Conservation (phyloP, 1,139 yeast genomes). For the Suhomyces guaymorum region DNA sequence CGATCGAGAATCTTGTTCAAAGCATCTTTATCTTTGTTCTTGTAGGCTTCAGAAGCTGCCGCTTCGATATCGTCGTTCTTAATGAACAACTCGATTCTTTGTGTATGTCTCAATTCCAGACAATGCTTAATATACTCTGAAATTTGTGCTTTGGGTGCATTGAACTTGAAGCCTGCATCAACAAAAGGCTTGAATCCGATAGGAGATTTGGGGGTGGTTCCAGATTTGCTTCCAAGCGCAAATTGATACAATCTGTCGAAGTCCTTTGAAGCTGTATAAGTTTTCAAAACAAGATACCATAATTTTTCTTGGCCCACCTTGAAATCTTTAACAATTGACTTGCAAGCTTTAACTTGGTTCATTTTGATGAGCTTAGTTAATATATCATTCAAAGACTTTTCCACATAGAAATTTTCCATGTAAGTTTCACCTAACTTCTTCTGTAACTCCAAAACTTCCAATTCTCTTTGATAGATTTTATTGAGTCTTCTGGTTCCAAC, state of each 20-base stretch:
- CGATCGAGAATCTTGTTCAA: slow-evolving; percentile 35
- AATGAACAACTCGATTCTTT: slow-evolving; percentile 52
- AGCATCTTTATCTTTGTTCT: slow-evolving; percentile 50
- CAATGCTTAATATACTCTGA: slow-evolving; percentile 39
- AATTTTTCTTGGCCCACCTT: slow-evolving; percentile 63
- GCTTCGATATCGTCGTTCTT: slow-evolving; percentile 52
- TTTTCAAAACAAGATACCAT: slow-evolving; percentile 62
- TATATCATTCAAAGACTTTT: slow-evolving; percentile 56
- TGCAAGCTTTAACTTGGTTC: slow-evolving; percentile 61
- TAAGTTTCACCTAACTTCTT: slow-evolving; percentile 55
- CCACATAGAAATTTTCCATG: slow-evolving; percentile 52
- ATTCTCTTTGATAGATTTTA: slow-evolving; percentile 49
- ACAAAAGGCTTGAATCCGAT: slow-evolving; percentile 74
- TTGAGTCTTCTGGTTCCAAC: slow-evolving; percentile 24
- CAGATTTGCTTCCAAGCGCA: slow-evolving; percentile 23
- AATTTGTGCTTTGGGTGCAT: slow-evolving; percentile 46
- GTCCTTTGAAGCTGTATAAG: slow-evolving; percentile 51
- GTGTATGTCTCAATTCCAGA: slow-evolving; percentile 33
- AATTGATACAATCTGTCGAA: slow-evolving; percentile 64
- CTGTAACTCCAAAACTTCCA: slow-evolving; percentile 53
- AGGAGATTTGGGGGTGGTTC: slow-evolving; percentile 54
- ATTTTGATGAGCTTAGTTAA: slow-evolving; percentile 53
- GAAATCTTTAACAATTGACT: slow-evolving; percentile 58
- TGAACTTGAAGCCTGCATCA: slow-evolving; percentile 49
- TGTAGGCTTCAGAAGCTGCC: slow-evolving; percentile 64